Conservation (phyloP, 192 early-diverging fungal species). For the Bifiguratus adelaidae region DNA sequence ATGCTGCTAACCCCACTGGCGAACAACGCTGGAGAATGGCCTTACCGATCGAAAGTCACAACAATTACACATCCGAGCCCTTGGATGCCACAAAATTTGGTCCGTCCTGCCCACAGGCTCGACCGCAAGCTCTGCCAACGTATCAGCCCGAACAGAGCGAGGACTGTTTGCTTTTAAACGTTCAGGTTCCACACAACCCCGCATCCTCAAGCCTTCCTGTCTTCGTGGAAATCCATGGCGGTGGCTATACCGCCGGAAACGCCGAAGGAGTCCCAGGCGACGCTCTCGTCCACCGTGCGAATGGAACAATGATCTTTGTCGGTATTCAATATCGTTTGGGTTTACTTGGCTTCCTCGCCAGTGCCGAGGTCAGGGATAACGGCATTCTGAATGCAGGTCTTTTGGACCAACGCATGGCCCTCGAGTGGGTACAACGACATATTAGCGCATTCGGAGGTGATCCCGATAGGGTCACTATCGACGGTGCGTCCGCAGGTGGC, state of each 20-base stretch:
- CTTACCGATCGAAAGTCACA: too few species aligned
- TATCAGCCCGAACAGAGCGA: not conserved
- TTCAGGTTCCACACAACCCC: too few species aligned
- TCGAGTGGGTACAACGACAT: slow-evolving; percentile 1
- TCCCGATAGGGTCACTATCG: not conserved
- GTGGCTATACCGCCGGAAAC: not conserved
- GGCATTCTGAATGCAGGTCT: not conserved
- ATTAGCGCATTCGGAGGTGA: not conserved
- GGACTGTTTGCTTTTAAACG: not conserved
- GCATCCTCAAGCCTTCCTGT: not conserved
- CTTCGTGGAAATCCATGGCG: not conserved
- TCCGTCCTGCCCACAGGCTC: too few species aligned
- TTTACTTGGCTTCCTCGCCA: slow-evolving; percentile 28
- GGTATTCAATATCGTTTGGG: slow-evolving; percentile 31
- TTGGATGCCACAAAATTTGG: too few species aligned
- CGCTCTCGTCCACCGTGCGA: not conserved
- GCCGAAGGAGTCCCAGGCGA: not conserved
- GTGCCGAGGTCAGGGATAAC: slow-evolving; percentile 5
- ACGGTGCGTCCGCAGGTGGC: not conserved
- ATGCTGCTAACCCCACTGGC: too few species aligned
- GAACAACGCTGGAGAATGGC: too few species aligned
- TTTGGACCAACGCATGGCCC: not conserved
- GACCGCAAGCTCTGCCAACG: too few species aligned
- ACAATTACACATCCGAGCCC: too few species aligned
- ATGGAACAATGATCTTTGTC: slow-evolving; percentile 19